Conservation (phyloP, 371 early-diverging fungal genomes). For the Blastocladiella emersonii region DNA sequence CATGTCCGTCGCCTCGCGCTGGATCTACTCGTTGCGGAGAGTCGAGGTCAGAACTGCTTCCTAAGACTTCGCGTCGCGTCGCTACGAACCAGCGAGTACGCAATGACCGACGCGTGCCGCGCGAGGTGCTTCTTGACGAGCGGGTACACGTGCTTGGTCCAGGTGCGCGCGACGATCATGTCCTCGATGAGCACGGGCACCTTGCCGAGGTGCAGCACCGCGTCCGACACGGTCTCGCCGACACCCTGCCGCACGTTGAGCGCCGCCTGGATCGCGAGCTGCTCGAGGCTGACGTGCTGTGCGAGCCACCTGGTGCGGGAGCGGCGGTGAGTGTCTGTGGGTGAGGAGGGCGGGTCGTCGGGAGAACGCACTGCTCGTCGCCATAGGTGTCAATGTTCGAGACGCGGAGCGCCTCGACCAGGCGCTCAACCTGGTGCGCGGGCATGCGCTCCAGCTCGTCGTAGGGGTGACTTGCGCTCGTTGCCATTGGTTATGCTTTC, state of each 20-base stretch:
- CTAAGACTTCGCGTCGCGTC: too few species aligned
- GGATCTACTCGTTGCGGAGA: background rate
- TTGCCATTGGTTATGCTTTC: too few species aligned
- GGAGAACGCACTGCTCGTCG: too few species aligned
- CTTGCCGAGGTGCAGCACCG: conserved; percentile 7
- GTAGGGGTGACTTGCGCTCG: too few species aligned
- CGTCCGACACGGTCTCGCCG: conserved; percentile 15
- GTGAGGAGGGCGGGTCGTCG: too few species aligned
- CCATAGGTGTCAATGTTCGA: too few species aligned
- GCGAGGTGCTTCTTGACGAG: background rate
- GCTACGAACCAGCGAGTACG: background rate
- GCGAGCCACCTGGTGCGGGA: too few species aligned
- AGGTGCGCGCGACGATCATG: conserved; percentile 4
- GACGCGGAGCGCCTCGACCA: too few species aligned
- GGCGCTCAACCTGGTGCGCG: too few species aligned
- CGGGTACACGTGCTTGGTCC: background rate
- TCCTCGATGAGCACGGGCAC: background rate
- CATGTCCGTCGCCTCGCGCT: conserved; percentile 28
- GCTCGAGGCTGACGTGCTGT: too few species aligned
- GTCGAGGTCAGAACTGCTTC: background rate
- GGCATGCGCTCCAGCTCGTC: too few species aligned
- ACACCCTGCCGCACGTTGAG: conserved; percentile 20
- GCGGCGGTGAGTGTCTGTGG: too few species aligned
- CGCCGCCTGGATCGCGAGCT: background rate
- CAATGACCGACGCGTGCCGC: background rate